These are phyloP conservation scores for Phytophthora palmivora DNA, from an alignment of 352 stramenopile genomes.

Conservation along the genomic window DNA sequence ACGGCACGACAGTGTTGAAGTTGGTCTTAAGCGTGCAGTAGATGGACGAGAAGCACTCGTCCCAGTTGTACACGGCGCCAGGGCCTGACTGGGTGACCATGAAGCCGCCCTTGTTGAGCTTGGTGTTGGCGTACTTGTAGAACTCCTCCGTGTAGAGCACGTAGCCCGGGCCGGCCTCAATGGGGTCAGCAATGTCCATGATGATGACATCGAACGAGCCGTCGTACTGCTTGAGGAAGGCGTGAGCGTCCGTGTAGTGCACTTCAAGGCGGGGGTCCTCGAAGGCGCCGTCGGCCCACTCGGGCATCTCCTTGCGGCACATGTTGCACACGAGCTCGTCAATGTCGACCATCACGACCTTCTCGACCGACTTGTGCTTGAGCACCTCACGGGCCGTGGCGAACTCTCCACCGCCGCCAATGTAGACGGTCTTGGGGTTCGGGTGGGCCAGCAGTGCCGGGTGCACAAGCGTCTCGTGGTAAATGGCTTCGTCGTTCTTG, in stretches of 20 bases:
- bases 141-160: constrained; percentile 89
- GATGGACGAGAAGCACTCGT: constrained; percentile 95
- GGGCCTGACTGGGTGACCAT: constrained; percentile 95
- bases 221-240: constrained; percentile 88
- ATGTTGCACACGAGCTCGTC: constrained; percentile 94
- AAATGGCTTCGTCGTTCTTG: constrained; percentile 94
- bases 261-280: constrained; percentile 93
- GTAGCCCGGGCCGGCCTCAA: constrained; percentile 94
- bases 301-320: constrained; percentile 93
- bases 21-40: constrained; percentile 91
- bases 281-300: constrained; percentile 92
- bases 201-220: constrained; percentile 94
- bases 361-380: constrained; percentile 93
- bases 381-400: constrained; percentile 93
- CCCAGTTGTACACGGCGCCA: constrained; percentile 88
- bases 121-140: constrained; percentile 91
- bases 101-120: constrained; percentile 88
- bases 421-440: constrained; percentile 92
- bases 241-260: constrained; percentile 91
- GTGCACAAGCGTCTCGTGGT: constrained; percentile 96
- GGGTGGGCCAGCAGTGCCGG: constrained; percentile 90
- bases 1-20: constrained; percentile 94
- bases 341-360: constrained; percentile 97
- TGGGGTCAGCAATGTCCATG: constrained; percentile 96
- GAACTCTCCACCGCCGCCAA: constrained; percentile 94